Conservation (phyloP, 108 stramenopile species). For the Licmophora abbreviata region DNA sequence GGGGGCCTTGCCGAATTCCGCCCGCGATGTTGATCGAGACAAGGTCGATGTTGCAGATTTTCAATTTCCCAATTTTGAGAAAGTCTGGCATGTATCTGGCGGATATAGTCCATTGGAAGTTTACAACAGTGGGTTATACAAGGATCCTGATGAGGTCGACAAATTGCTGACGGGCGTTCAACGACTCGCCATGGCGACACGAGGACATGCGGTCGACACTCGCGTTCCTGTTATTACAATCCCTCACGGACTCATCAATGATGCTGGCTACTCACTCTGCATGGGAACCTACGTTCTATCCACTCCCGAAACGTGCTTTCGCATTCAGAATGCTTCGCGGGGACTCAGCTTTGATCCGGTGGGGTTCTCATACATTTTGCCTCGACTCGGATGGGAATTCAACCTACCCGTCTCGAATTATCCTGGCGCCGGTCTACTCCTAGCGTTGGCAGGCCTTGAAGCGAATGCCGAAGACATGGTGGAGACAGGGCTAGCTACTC, state of each 20-base stretch:
- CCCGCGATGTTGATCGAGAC: conserved; percentile 18
- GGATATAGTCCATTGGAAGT: conserved; percentile 62
- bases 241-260: conserved; percentile 65
- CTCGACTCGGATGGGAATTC: conserved; percentile 69
- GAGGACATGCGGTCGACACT: conserved; percentile 35
- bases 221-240: conserved; percentile 59
- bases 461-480: conserved; percentile 76
- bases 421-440: conserved; percentile 46
- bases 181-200: conserved; percentile 44
- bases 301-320: conserved; percentile 48
- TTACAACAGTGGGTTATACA: conserved; percentile 17
- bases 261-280: conserved; percentile 67
- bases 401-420: conserved; percentile 35
- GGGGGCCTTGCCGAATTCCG: conserved; percentile 15
- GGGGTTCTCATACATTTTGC: conserved; percentile 67
- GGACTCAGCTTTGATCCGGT: conserved; percentile 77
- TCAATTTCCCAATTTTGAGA: too few species aligned
- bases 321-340: conserved; percentile 60
- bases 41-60: conserved; percentile 9
- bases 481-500: conserved; percentile 72
- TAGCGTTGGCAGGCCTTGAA: conserved; percentile 70
- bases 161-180: conserved; percentile 35
- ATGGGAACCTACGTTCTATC: conserved; percentile 67
- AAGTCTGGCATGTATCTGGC: conserved; percentile 51
- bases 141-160: conserved; percentile 16